These are phyloP conservation scores for Populus davidiana DNA, from an alignment of 345 rosid species.

Conservation along the genomic window DNA sequence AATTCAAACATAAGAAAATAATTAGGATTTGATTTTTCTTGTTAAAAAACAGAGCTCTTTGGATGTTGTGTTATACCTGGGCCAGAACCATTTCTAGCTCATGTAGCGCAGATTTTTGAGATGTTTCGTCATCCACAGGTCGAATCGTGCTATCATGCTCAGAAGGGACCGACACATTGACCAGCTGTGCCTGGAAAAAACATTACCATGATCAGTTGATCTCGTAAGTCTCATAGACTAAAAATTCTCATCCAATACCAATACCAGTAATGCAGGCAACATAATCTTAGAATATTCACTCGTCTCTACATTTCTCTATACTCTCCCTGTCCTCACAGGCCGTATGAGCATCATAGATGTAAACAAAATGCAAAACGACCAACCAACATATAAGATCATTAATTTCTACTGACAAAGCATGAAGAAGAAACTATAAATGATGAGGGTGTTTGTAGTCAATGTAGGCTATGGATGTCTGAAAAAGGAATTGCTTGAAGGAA, in stretches of 20 bases:
- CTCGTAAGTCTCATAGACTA: neutral
- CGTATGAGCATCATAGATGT: neutral
- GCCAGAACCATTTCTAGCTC: slow-evolving; percentile 63
- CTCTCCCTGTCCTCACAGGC: neutral
- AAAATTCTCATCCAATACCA: neutral
- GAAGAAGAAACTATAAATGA: neutral
- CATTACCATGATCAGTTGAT: slow-evolving; percentile 6
- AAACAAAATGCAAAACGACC: neutral
- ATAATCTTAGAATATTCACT: neutral
- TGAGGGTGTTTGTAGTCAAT: neutral
- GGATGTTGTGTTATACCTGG: slow-evolving; percentile 42
- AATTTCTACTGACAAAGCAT: neutral
- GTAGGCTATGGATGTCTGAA: neutral
- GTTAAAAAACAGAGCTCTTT: neutral
- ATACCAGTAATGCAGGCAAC: neutral
- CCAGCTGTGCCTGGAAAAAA: slow-evolving; percentile 29
- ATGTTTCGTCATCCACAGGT: slow-evolving; percentile 26
- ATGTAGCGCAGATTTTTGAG: slow-evolving; percentile 62
- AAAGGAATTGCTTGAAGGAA: neutral
- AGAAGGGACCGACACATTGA: slow-evolving; percentile 16
- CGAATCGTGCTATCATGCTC: slow-evolving; percentile 32
- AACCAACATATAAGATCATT: neutral
- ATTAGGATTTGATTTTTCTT: neutral
- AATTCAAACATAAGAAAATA: slow-evolving; percentile 6
- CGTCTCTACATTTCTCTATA: neutral